Percentiles rank a stretch among this genome's conserved stretches.
Conservation (phyloP, 2,329 filamentous ascomycete genomes). For the Taxawa tesnikishii region DNA sequence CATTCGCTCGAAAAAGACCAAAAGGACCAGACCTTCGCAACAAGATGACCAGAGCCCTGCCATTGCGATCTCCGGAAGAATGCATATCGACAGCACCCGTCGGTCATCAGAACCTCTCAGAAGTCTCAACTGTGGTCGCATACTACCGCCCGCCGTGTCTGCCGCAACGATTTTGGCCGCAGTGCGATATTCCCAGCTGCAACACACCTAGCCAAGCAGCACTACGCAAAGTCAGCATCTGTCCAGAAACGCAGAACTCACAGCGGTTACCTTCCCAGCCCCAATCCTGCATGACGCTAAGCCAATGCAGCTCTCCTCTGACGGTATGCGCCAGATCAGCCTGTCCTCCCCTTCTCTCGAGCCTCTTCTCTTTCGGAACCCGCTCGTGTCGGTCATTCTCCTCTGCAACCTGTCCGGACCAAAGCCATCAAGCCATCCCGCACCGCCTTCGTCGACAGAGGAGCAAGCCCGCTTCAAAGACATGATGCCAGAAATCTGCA, state of each 20-base stretch:
- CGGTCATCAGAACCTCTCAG: too few species aligned
- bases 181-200: too few species aligned
- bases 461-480: too few species aligned
- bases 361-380: background rate
- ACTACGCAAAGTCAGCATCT: slow-evolving; percentile 14
- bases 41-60: too few species aligned
- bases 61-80: too few species aligned
- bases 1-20: too few species aligned
- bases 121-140: too few species aligned
- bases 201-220: slow-evolving; percentile 23
- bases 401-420: background rate
- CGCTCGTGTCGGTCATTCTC: slow-evolving; percentile 1
- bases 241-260: slow-evolving; percentile 9
- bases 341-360: slow-evolving; percentile 1
- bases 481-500: slow-evolving; percentile 1
- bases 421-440: background rate
- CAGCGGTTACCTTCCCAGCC: slow-evolving; percentile 61
- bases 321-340: slow-evolving; percentile 50
- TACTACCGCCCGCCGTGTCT: too few species aligned
- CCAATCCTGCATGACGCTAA: slow-evolving; percentile 61
- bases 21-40: too few species aligned
- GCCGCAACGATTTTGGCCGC: too few species aligned
- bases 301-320: slow-evolving; percentile 55
- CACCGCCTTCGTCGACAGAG: too few species aligned
- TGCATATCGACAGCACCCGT: too few species aligned